Base-by-base conservation (phyloP, 768 basidiomycete genomes). In the Hygrocybe coccinea region DNA sequence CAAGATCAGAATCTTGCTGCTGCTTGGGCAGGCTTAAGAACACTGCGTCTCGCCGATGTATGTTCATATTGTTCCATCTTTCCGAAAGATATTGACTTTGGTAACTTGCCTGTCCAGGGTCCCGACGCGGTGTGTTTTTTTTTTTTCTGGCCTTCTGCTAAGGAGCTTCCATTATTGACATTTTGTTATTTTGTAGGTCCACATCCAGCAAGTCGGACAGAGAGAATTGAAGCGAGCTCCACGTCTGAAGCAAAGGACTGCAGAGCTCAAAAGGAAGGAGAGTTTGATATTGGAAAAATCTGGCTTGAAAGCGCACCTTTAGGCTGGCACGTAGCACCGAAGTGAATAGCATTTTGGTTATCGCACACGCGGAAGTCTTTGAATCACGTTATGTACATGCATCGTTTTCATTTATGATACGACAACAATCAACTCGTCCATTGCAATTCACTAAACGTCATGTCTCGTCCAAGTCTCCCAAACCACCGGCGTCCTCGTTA, bases 151-250 rank as follows among this genome's bases (percentile, higher is more conserved):
- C 34, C 35, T 54, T 62, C 25, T 59, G 44, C 5, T 29, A 9
- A 50, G 14, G 17, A 10, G 15, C 43, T 41, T 50, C 58, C 17
- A 59, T 71, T 39, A 70, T 39, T 56, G 17, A 51, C 2, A 51
- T 50, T 47, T n/a, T n/a, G n/a, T n/a, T 15, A 5, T 5, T 14
- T 29, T 45, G 37, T 54, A 91, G 80, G 91, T 97, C 2, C 95
- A 98, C 71, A 87, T 97, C 50, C 92, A 95, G 68, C 95, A 98
- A 72, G 89, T 98, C 43, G 95, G 95, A 8, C 87, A 87, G 65
- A 77, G 85, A 44, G 95, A 97, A 71, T 76, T 97, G 60, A 88
- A 81, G 72, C 84, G 91, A 22, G 91, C 85, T 1, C 80, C 81
- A 1, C 77, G 58, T 11, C 71, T 97, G 2, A 76, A 70, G 22